Percentiles rank a stretch among this genome's conserved stretches.
These are phyloP conservation scores for Pseudonitzschia pungens DNA, from an alignment of 108 stramenopile genomes.

Conservation along the genomic window DNA sequence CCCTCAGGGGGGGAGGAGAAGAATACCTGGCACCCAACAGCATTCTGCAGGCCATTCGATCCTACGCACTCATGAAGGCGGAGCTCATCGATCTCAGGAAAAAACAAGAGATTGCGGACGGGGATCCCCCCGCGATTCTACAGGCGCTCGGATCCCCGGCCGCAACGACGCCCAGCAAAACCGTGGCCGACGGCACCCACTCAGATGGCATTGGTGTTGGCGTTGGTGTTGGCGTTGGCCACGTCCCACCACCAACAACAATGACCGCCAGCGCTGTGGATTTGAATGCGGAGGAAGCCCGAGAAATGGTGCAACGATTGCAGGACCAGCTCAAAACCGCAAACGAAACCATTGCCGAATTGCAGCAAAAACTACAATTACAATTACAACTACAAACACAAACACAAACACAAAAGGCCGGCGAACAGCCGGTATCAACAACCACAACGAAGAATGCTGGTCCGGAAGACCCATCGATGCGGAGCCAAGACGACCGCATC, in stretches of 20 bases:
- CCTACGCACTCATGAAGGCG: conserved; percentile 33
- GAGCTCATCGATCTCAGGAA: conserved; percentile 34
- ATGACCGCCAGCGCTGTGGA: too few relatives aligned
- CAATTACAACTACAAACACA: neutral
- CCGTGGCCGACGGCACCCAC: neutral
- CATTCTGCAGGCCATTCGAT: conserved; percentile 38
- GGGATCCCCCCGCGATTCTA: conserved; percentile 36
- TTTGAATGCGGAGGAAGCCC: too few relatives aligned
- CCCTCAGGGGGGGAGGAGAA: neutral
- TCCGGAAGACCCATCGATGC: too few relatives aligned
- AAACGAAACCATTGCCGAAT: conserved; percentile 1
- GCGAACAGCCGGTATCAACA: neutral
- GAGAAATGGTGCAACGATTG: neutral
- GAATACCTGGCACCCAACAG: conserved; percentile 19
- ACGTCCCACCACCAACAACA: too few relatives aligned
- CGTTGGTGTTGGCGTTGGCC: too few relatives aligned
- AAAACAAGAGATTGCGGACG: conserved; percentile 19
- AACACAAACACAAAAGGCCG: neutral
- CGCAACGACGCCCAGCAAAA: neutral
- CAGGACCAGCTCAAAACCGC: conserved; percentile 4
- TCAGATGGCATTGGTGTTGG: neutral
- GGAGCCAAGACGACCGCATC: neutral
- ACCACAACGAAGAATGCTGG: neutral
- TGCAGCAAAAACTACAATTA: neutral
- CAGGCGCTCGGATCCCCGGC: conserved; percentile 31